These are phyloP conservation scores for Coemansia sp. DNA, from an alignment of 192 early-diverging fungal species.

Conservation along the genomic window DNA sequence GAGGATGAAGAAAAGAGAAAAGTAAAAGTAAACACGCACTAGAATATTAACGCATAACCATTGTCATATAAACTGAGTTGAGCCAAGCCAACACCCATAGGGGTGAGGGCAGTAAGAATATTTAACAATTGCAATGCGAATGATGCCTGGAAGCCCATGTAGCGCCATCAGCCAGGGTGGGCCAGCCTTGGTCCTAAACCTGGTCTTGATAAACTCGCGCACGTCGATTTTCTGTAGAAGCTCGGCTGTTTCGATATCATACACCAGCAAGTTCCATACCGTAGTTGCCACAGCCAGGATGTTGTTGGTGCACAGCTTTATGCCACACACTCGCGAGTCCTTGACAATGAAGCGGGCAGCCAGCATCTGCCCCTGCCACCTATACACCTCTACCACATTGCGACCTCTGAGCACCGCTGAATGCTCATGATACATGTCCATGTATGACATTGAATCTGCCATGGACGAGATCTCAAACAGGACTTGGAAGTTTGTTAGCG, in stretches of 20 bases:
- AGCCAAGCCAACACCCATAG: too few relatives aligned
- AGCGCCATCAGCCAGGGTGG: background rate
- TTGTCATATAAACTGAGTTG: too few relatives aligned
- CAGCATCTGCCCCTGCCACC: slow-evolving; percentile 5
- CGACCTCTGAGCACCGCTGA: slow-evolving; percentile 8
- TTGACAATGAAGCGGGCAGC: slow-evolving; percentile 1
- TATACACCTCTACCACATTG: slow-evolving; percentile 11
- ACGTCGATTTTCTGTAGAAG: background rate
- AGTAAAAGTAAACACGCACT: too few relatives aligned
- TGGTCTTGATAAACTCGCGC: slow-evolving; percentile 3
- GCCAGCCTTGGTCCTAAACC: background rate
- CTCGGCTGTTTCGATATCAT: background rate
- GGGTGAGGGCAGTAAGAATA: too few relatives aligned
- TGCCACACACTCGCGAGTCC: slow-evolving; percentile 11
- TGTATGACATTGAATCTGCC: background rate
- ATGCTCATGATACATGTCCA: slow-evolving; percentile 12
- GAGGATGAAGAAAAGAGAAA: too few relatives aligned
- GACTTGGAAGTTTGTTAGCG: background rate
- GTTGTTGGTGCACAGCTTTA: slow-evolving; percentile 9
- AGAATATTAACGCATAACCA: too few relatives aligned
- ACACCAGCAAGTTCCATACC: slow-evolving; percentile 10
- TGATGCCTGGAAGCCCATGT: background rate
- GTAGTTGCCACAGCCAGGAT: slow-evolving; percentile 3
- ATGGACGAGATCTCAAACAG: slow-evolving; percentile 3
- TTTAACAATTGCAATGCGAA: slow-evolving; percentile 3